Conservation (phyloP, 176 grass and related monocot genomes). For the Microstegium vimineum region DNA sequence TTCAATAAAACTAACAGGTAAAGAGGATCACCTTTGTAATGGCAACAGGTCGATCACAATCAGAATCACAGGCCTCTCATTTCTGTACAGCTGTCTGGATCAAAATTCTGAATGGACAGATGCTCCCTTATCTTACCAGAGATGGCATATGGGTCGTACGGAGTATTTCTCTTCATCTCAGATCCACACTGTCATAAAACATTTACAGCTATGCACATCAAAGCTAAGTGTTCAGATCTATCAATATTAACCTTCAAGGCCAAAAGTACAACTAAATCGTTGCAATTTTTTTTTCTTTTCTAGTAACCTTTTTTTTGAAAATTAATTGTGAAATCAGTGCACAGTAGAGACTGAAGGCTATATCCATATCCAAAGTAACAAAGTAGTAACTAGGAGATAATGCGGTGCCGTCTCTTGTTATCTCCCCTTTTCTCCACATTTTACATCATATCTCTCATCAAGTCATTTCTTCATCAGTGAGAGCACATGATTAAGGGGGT, state of each 20-base stretch:
- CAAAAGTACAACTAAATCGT: not conserved
- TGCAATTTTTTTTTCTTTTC: not conserved
- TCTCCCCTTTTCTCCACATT: not conserved
- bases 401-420: not conserved
- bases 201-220: not conserved
- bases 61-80: not conserved
- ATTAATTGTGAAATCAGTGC: not conserved
- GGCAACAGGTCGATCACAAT: not conserved
- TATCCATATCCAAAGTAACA: not conserved
- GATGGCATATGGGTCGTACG: conserved; percentile 6
- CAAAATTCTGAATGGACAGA: conserved; percentile 38
- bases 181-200: not conserved
- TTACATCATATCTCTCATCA: conserved; percentile 7
- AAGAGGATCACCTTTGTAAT: not conserved
- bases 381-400: conserved; percentile 3
- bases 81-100: conserved; percentile 29
- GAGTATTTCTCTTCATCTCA: not conserved
- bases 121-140: conserved; percentile 22
- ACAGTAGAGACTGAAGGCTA: not conserved
- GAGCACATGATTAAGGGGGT: not conserved
- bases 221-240: not conserved
- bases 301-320: not conserved
- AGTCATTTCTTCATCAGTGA: not conserved
- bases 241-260: not conserved
- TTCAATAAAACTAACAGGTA: not conserved